Conservation (phyloP, 495 filamentous ascomycete species). For the Astrothelium macrocarpum region DNA sequence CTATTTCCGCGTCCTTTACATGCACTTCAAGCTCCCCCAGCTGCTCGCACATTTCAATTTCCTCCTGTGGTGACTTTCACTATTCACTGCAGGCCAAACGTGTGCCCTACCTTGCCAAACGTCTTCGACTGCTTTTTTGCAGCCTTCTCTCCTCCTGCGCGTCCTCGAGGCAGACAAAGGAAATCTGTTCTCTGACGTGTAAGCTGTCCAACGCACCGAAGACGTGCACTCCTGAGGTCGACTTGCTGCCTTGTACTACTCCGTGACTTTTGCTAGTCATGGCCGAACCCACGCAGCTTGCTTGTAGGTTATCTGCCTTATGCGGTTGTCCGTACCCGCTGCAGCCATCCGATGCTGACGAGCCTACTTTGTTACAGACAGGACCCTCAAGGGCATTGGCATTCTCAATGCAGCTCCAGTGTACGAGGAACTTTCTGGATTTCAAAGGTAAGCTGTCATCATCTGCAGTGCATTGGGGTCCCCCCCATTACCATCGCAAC, state of each 20-base stretch:
- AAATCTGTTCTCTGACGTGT: neutral
- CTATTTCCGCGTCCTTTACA: neutral
- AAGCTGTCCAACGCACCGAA: neutral
- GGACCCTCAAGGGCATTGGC: constrained; percentile 91
- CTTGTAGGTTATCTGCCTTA: constrained; percentile 43
- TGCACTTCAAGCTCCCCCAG: neutral
- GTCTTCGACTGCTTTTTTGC: neutral
- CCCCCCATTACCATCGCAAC: neutral
- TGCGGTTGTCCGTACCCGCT: neutral
- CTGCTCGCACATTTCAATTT: constrained; percentile 1
- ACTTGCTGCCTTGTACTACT: neutral
- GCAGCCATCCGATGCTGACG: neutral
- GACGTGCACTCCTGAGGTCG: neutral
- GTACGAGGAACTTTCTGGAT: constrained; percentile 77
- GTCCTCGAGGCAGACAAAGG: neutral
- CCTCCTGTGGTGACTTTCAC: neutral
- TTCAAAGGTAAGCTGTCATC: constrained; percentile 47
- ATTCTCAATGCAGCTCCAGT: constrained; percentile 81
- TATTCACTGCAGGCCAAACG: neutral
- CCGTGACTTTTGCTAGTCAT: constrained; percentile 84
- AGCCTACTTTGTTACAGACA: constrained; percentile 42
- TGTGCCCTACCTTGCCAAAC: neutral
- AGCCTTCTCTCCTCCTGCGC: neutral
- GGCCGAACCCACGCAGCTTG: constrained; percentile 83
- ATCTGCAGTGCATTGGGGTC: neutral